These are phyloP conservation scores for Coniochaeta sp. DNA, from an alignment of 2,329 filamentous ascomycete species.

Conservation along the genomic window DNA sequence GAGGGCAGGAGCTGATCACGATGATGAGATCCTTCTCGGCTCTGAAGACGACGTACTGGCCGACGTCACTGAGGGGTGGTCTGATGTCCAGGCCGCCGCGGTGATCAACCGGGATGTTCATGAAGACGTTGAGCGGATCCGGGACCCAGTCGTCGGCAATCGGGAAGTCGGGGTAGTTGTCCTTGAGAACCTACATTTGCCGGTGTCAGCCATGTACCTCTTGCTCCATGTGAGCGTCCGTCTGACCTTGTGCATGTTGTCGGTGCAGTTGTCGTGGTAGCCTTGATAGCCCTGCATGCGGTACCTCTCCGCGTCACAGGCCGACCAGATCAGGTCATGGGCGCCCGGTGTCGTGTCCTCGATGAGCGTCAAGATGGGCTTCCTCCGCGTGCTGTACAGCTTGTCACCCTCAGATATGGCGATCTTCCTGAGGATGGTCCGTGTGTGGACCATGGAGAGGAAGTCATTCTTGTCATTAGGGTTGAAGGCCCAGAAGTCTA, in stretches of 20 bases:
- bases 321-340: conserved; percentile 32
- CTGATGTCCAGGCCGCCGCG: conserved; percentile 23
- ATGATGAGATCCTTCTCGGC: conserved; percentile 28
- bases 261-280: conserved; percentile 31
- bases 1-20: conserved; percentile 33
- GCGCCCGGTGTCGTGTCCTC: conserved; percentile 28
- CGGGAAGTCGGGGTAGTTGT: conserved; percentile 15
- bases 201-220: not conserved
- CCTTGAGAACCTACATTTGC: conserved; percentile 13
- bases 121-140: conserved; percentile 34
- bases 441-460: conserved; percentile 30
- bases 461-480: conserved; percentile 22
- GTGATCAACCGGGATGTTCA: conserved; percentile 31
- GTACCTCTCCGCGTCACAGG: conserved; percentile 30
- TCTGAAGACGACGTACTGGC: conserved; percentile 24
- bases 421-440: conserved; percentile 22
- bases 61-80: conserved; percentile 23
- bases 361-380: conserved; percentile 25
- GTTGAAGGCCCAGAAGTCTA: conserved; percentile 41
- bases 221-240: not conserved
- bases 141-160: conserved; percentile 25
- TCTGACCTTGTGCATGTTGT: conserved; percentile 25
- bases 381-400: conserved; percentile 26
- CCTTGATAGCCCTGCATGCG: conserved; percentile 25
- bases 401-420: conserved; percentile 20